phyloP scores from a whole-genome alignment of 192 early-diverging fungal genomes.

The Entomortierella lignicola region DNA sequence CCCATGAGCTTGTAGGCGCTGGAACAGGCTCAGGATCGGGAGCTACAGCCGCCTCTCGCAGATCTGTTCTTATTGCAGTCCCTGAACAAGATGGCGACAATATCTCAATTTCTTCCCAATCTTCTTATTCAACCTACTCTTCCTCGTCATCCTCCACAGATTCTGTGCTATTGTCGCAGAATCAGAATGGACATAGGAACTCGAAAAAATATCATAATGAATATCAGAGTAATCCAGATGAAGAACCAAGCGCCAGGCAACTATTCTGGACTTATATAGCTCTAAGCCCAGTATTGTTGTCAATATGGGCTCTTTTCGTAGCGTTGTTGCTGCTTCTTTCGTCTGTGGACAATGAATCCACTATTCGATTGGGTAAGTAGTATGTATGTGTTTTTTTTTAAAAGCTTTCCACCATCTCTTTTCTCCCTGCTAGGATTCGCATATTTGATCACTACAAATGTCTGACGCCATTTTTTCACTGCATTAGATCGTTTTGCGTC shows the following conservation, averaged over 20 bases:
- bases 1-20: not conserved
- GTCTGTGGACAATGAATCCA: conserved; percentile 4
- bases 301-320: conserved; percentile 35
- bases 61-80: conserved; percentile 21
- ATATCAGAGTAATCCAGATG: not conserved
- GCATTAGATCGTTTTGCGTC: conserved; percentile 27
- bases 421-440: too few species aligned
- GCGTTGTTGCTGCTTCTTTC: conserved; percentile 25
- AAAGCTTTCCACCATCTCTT: too few species aligned
- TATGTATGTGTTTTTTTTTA: not conserved
- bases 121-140: conserved; percentile 45
- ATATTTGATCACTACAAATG: too few species aligned
- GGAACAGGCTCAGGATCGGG: conserved; percentile 7
- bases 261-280: conserved; percentile 43
- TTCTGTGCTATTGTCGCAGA: not conserved
- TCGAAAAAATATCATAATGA: not conserved
- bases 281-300: conserved; percentile 22
- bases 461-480: not conserved
- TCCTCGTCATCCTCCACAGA: conserved; percentile 23
- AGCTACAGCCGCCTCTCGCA: conserved; percentile 2
- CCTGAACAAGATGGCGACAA: conserved; percentile 18
- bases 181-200: not conserved
- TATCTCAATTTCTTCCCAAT: conserved; percentile 21
- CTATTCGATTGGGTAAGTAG: conserved; percentile 38
- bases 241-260: conserved; percentile 11